Conservation (phyloP, 495 filamentous ascomycete genomes). For the Tetracladium marchalianum region DNA sequence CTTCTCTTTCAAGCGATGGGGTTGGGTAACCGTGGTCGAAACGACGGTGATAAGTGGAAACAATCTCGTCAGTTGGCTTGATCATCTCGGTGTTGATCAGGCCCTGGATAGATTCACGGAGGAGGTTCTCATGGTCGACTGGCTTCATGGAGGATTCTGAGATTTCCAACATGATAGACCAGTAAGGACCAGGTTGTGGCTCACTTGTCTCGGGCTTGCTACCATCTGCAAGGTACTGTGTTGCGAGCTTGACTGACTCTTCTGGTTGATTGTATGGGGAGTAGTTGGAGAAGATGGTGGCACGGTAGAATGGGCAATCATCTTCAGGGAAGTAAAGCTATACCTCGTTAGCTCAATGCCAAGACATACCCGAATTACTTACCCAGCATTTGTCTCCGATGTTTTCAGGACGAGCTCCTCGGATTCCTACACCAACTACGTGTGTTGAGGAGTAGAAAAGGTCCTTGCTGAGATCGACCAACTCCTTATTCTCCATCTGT, state of each 20-base stretch:
- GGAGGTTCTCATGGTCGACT: constrained; percentile 70
- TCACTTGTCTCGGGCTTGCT: constrained; percentile 58
- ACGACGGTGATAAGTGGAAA: constrained; percentile 95
- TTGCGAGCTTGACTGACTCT: constrained; percentile 73
- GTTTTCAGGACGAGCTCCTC: constrained; percentile 82
- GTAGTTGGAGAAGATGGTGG: constrained; percentile 99
- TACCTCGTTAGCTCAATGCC: constrained; percentile 10
- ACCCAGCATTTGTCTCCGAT: constrained; percentile 99
- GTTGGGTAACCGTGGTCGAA: constrained; percentile 99
- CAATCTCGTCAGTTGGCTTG: constrained; percentile 81
- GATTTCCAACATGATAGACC: constrained; percentile 99
- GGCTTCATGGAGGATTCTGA: constrained; percentile 95
- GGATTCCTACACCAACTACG: constrained; percentile 92
- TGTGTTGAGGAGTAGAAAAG: constrained; percentile 97
- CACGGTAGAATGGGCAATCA: constrained; percentile 98
- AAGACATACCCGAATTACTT: constrained; percentile 20
- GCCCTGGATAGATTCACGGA: constrained; percentile 87
- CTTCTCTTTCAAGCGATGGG: constrained; percentile 88
- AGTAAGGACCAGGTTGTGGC: constrained; percentile 84
- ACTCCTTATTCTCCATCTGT: constrained; percentile 76
- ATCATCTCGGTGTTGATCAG: constrained; percentile 97
- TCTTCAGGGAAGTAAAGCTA: constrained; percentile 98
- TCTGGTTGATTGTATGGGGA: constrained; percentile 95
- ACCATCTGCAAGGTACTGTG: constrained; percentile 75
- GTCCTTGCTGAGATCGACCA: constrained; percentile 74